Percentiles rank a stretch among this genome's conserved stretches.
Evolutionary conservation across 345 rosid genomes (phyloP).

Genomic region (Clarkia xantiana): DNA sequence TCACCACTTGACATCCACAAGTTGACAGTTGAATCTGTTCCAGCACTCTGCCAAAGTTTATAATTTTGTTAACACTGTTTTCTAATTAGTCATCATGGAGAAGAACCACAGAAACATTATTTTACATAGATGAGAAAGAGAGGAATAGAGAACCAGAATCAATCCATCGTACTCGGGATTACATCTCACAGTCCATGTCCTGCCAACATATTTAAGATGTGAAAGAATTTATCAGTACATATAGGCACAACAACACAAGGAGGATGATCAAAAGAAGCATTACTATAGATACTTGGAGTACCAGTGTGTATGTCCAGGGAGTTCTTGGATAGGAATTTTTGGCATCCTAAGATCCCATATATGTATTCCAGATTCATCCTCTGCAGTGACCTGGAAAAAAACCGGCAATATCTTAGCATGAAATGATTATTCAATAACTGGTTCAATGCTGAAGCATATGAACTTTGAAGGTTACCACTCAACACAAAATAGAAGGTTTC

Average conservation of each 20-base stretch:
- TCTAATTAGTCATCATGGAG: not conserved
- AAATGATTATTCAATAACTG: not conserved
- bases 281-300: slow-evolving; percentile 10
- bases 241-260: not conserved
- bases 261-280: slow-evolving; percentile 3
- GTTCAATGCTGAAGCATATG: not conserved
- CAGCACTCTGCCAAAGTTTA: slow-evolving; percentile 56
- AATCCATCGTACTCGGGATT: slow-evolving; percentile 74
- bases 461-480: too few species aligned
- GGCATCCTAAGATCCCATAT: slow-evolving; percentile 72
- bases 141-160: slow-evolving; percentile 43
- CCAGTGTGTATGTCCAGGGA: slow-evolving; percentile 87
- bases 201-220: slow-evolving; percentile 20
- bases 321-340: slow-evolving; percentile 47
- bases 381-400: slow-evolving; percentile 53
- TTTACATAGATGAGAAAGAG: too few species aligned
- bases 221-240: not conserved
- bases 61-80: slow-evolving; percentile 4
- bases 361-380: slow-evolving; percentile 62
- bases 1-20: slow-evolving; percentile 52
- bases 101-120: not conserved
- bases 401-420: not conserved
- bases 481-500: too few species aligned
- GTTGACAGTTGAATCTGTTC: slow-evolving; percentile 79
- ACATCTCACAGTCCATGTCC: slow-evolving; percentile 85